Base-by-base conservation (phyloP, 331 rosid species). In the Pyrus hybrid region DNA sequence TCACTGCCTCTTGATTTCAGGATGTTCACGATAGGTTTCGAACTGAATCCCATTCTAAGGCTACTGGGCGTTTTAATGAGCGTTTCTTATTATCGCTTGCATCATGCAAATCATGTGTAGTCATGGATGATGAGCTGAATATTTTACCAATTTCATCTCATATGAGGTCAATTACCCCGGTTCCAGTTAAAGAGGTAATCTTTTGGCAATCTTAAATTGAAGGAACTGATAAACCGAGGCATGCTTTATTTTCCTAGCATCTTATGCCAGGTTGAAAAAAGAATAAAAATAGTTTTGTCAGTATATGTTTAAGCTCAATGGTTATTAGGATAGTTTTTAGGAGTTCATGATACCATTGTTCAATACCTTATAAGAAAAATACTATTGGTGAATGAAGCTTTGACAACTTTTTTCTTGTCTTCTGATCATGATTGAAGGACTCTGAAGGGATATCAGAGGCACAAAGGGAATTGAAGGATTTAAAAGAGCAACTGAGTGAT, bases 11-110 rank as follows among this genome's bases (percentile, higher is more conserved):
- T 68, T 69, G 53, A 76, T 84, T 81, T 82, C 91, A 94, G 99
- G 99, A 94, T 83, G 96, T 92, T 58, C 99, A 94, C 21, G 93
- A 89, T 30, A 88, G 99, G 72, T 94, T 87, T 85, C 90, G 97
- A 83, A 94, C 99, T 30, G 99, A 94, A 80, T 92, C 99, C 29
- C 99, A 94, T 80, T 75, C 88, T 33, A 90, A 89, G 80, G 86
- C 97, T 69, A 25, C 91, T 77, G 91, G 91, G 49, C 96, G 99
- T 32, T 94, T 94, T 78, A 94, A 94, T 81, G 99, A 94, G 72
- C 97, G 99, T 58, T 94, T 94, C 84, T 84, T 94, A 75, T 83
- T 94, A 64, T 94, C 99, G 8, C 80, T 92, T 72, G 97, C 97
- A 30, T 94, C 97, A 5, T 90, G 97, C 81, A 94, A 85, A 87